Conservation (phyloP, 345 rosid genomes). For the Salix caprea region DNA sequence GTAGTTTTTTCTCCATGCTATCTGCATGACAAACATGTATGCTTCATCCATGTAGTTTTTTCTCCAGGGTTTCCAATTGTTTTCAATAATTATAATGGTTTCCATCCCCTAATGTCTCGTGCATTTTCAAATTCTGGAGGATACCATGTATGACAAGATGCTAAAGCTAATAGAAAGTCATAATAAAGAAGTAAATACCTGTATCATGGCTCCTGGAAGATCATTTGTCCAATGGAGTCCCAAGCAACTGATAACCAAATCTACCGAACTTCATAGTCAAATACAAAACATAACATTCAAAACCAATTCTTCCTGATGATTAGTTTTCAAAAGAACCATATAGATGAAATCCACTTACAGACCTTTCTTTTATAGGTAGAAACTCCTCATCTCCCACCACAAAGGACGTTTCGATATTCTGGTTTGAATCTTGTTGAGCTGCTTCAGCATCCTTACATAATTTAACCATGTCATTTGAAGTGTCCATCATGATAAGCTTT, state of each 20-base stretch:
- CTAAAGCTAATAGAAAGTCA: background rate
- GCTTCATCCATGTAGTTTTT: background rate
- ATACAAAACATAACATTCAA: constrained; percentile 17
- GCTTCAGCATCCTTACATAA: constrained; percentile 45
- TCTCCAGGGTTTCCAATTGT: background rate
- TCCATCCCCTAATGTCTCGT: background rate
- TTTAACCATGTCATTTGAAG: constrained; percentile 79
- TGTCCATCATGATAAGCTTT: constrained; percentile 89
- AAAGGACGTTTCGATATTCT: constrained; percentile 53
- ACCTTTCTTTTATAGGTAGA: constrained; percentile 87
- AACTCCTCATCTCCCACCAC: constrained; percentile 92
- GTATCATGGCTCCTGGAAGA: constrained; percentile 98
- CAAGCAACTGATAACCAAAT: constrained; percentile 79
- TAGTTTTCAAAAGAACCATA: background rate
- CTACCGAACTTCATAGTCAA: constrained; percentile 66
- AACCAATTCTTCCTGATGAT: background rate
- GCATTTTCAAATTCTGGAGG: background rate
- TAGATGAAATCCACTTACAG: background rate
- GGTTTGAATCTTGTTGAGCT: constrained; percentile 25
- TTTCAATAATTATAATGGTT: background rate
- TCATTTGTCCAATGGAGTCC: constrained; percentile 99
- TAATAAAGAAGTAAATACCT: constrained; percentile 37
- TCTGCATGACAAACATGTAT: background rate
- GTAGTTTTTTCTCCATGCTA: background rate
- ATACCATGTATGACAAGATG: background rate